Conservation (phyloP, 257 asterid species). For the Sherardia arvensis region DNA sequence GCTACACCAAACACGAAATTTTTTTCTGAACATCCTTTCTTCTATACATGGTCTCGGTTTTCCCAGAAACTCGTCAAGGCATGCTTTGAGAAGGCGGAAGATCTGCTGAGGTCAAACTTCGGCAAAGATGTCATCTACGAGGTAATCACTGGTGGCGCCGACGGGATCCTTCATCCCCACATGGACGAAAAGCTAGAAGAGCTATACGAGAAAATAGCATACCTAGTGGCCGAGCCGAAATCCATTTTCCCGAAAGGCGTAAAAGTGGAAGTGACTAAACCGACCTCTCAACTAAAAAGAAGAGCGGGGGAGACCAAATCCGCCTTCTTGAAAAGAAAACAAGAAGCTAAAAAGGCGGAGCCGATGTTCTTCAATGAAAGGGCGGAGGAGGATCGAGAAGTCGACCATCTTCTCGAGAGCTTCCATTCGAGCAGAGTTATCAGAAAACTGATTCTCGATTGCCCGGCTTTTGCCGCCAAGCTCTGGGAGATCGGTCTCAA, state of each 20-base stretch:
- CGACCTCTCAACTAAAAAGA: too few species aligned
- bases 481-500: slow-evolving; percentile 72
- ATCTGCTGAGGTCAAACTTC: slow-evolving; percentile 48
- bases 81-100: slow-evolving; percentile 55
- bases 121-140: slow-evolving; percentile 86
- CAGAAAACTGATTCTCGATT: slow-evolving; percentile 61
- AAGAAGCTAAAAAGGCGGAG: too few species aligned
- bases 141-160: slow-evolving; percentile 77
- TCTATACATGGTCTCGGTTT: slow-evolving; percentile 4
- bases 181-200: slow-evolving; percentile 46
- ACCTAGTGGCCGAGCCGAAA: slow-evolving; percentile 57
- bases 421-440: slow-evolving; percentile 78
- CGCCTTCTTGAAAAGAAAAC: too few species aligned
- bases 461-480: slow-evolving; percentile 62
- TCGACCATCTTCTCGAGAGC: slow-evolving; percentile 62
- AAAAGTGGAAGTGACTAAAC: too few species aligned
- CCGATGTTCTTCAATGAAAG: too few species aligned
- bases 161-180: slow-evolving; percentile 50
- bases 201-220: slow-evolving; percentile 53
- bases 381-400: slow-evolving; percentile 36
- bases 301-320: too few species aligned
- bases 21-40: not conserved
- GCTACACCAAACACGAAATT: not conserved
- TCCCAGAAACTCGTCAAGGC: slow-evolving; percentile 73
- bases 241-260: too few species aligned